Evolutionary conservation across 2,329 filamentous ascomycete species (phyloP).

Genomic region (Botrytis tulipae): DNA sequence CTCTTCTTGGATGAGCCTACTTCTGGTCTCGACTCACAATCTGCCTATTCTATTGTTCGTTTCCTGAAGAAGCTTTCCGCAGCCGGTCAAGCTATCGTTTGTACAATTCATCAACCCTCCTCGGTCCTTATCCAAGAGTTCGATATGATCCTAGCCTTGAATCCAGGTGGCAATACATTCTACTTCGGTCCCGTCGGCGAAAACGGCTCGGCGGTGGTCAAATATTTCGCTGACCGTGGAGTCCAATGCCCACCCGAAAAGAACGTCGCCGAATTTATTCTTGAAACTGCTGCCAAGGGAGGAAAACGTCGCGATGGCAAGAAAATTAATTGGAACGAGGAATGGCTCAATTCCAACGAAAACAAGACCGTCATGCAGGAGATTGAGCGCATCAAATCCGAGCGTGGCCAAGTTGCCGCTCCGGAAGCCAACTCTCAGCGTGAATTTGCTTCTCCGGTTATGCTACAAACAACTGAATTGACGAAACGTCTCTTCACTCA

Average conservation of each 20-base stretch:
- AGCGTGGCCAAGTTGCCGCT: conserved; percentile 41
- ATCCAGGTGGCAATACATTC: conserved; percentile 65
- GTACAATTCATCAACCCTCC: conserved; percentile 72
- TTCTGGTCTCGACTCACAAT: conserved; percentile 66
- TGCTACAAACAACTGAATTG: conserved; percentile 61
- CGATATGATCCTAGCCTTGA: conserved; percentile 69
- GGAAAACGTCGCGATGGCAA: conserved; percentile 48
- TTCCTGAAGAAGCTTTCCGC: conserved; percentile 67
- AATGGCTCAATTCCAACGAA: conserved; percentile 67
- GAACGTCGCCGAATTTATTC: conserved; percentile 65
- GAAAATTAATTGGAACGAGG: conserved; percentile 69
- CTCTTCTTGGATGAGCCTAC: conserved; percentile 74
- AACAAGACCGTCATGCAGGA: conserved; percentile 58
- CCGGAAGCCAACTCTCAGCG: conserved; percentile 42
- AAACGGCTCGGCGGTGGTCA: conserved; percentile 61
- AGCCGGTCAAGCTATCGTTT: conserved; percentile 69
- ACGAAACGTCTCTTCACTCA: conserved; percentile 69
- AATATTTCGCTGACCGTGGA: conserved; percentile 67
- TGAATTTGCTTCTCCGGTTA: conserved; percentile 66
- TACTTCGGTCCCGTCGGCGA: conserved; percentile 72
- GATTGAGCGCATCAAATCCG: conserved; percentile 50
- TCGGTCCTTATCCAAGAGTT: conserved; percentile 69
- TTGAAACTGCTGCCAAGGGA: conserved; percentile 62
- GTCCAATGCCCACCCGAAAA: conserved; percentile 64
- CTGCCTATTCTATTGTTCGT: conserved; percentile 64